Evolutionary conservation across 768 basidiomycete genomes (phyloP).

Genomic region (Phylloporus scabripes): DNA sequence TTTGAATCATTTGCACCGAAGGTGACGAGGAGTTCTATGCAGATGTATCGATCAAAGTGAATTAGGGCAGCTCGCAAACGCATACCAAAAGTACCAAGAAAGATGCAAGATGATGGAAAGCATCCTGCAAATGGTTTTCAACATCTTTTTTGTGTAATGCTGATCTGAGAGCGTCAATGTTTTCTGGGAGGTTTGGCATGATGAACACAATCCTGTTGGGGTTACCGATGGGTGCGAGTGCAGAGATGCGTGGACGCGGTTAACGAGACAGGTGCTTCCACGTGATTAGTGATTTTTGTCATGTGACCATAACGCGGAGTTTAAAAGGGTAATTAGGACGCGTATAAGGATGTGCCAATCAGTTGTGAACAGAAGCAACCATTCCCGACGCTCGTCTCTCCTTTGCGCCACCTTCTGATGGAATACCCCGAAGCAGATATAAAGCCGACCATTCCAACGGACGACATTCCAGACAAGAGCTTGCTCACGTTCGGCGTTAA

Average conservation of each 20-base stretch:
- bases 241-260: neutral
- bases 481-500: neutral
- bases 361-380: neutral
- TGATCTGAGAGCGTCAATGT: constrained; percentile 30
- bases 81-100: constrained; percentile 41
- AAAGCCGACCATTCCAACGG: constrained; percentile 11
- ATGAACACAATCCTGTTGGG: neutral
- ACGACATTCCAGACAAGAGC: constrained; percentile 5
- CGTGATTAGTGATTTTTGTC: constrained; percentile 27
- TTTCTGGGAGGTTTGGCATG: constrained; percentile 25
- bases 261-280: constrained; percentile 4
- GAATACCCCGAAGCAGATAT: constrained; percentile 14
- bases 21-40: constrained; percentile 36
- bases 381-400: constrained; percentile 2
- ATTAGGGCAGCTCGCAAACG: constrained; percentile 3
- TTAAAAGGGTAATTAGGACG: constrained; percentile 12
- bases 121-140: constrained; percentile 29
- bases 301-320: constrained; percentile 25
- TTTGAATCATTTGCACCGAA: constrained; percentile 34
- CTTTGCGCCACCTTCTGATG: constrained; percentile 20
- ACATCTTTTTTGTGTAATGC: constrained; percentile 26
- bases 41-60: neutral
- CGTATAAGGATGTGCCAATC: constrained; percentile 9
- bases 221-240: neutral
- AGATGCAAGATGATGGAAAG: constrained; percentile 38